A percentile compares a stretch with the other conserved stretches of the same genome.
phyloP scores from a whole-genome alignment of 2,329 filamentous ascomycete species.

The Helotiales sp. region DNA sequence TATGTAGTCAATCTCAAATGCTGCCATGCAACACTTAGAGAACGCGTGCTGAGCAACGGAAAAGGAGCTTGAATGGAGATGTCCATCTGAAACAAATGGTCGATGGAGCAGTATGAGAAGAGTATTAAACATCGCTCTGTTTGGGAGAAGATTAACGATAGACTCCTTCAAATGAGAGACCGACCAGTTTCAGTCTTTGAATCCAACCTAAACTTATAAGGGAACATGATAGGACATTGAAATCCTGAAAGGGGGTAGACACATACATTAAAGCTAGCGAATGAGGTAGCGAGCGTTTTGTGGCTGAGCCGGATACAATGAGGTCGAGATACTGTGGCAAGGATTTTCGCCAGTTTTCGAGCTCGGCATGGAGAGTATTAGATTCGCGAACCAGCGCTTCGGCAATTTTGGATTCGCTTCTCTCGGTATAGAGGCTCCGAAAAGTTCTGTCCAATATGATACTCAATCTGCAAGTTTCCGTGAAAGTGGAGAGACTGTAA shows the following conservation, averaged over 20 bases:
- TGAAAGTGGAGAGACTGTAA: slow-evolving; percentile 46
- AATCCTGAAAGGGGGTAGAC: neutral
- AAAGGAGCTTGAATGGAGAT: slow-evolving; percentile 44
- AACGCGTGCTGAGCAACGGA: slow-evolving; percentile 43
- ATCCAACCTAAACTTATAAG: too few species aligned
- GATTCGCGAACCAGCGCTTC: slow-evolving; percentile 38
- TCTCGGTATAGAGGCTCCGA: slow-evolving; percentile 46
- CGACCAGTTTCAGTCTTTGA: too few species aligned
- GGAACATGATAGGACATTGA: too few species aligned
- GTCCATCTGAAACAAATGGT: slow-evolving; percentile 51
- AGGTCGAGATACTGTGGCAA: slow-evolving; percentile 45
- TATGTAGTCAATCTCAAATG: slow-evolving; percentile 44
- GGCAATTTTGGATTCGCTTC: slow-evolving; percentile 37
- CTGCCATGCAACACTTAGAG: slow-evolving; percentile 45
- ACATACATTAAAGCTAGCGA: slow-evolving; percentile 41
- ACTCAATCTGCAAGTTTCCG: slow-evolving; percentile 43
- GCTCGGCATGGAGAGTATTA: slow-evolving; percentile 40
- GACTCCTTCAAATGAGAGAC: neutral
- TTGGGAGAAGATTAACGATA: neutral
- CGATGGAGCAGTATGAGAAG: slow-evolving; percentile 54
- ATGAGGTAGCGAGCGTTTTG: slow-evolving; percentile 43
- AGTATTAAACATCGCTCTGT: slow-evolving; percentile 47
- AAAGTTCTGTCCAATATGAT: slow-evolving; percentile 47
- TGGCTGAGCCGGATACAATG: slow-evolving; percentile 32
- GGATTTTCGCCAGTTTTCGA: slow-evolving; percentile 43